Base-by-base conservation (phyloP, 306 rosid species). In the Rosa lucieae region DNA sequence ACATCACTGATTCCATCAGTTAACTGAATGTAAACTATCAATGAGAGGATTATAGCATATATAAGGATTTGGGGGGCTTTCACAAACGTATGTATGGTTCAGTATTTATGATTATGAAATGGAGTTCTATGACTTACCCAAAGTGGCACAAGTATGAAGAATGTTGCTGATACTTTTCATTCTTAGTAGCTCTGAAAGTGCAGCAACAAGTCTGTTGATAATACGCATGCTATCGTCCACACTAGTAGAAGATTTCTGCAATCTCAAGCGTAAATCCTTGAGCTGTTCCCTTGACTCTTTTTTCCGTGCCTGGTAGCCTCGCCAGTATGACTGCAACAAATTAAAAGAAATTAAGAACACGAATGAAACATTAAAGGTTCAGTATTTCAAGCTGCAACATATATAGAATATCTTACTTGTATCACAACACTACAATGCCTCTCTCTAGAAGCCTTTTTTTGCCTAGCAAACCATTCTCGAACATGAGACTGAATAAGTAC, bases 151-250 rank as follows among this genome's bases (percentile, higher is more conserved):
- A 23, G 95, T 92, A 75, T 91, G 95, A 82, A 88, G 92, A 81
- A 86, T 85, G 83, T 87, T 83, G 42, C 92, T 85, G 71, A 90
- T 61, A 83, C 92, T 90, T 83, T 72, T 90, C 89, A 86, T 85
- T 75, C 72, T 87, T 23, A 76, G 84, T 17, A 90, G 84, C 69
- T 90, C 94, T 14, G 87, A 78, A 71, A 90, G 88, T 35, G 90
- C 94, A 46, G 82, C 84, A 11, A 90, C 74, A 55, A 90, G 90
- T 86, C 88, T 88, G 83, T 86, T 94, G 74, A 92, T 91, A 82
- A 92, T 86, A 46, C 97, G 97, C 88, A 86, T 91, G 81, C 91
- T 86, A 77, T 92, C 97, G 67, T 94, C 93, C 68, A 92, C 92
- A 84, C 91, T 92, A 78, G 84, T 85, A 59, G 97, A 92, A 49